Conservation (phyloP, 2,329 filamentous ascomycete genomes). For the Ophiognomonia clavigignenti-juglandacearum region DNA sequence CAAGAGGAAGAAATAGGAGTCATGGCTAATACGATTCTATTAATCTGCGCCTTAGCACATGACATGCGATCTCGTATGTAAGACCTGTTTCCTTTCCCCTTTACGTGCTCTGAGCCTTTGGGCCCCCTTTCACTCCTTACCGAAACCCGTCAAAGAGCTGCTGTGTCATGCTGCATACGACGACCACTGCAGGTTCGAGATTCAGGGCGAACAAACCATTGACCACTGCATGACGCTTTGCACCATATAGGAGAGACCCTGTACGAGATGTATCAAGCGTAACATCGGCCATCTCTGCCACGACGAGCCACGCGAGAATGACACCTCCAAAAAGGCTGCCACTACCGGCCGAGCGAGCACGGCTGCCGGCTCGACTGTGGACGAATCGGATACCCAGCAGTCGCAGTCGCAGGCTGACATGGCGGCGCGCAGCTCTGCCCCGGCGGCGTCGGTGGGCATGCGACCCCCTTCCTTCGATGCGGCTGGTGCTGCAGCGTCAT, state of each 20-base stretch:
- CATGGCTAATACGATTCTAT: conserved; percentile 41
- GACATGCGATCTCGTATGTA: conserved; percentile 84
- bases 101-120: conserved; percentile 16
- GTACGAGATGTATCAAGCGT: conserved; percentile 94
- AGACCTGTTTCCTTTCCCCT: conserved; percentile 25
- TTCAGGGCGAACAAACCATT: conserved; percentile 28
- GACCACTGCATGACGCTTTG: conserved; percentile 24
- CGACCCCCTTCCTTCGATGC: conserved; percentile 44
- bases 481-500: conserved; percentile 14
- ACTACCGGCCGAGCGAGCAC: conserved; percentile 49
- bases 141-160: conserved; percentile 22
- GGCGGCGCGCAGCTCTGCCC: conserved; percentile 33
- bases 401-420: conserved; percentile 42
- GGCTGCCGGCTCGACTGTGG: conserved; percentile 46
- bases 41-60: conserved; percentile 62
- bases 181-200: conserved; percentile 15
- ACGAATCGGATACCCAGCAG: conserved; percentile 54
- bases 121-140: conserved; percentile 16
- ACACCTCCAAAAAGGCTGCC: conserved; percentile 66
- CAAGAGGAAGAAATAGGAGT: conserved; percentile 13
- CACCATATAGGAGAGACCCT: conserved; percentile 75
- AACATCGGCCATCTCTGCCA: conserved; percentile 98
- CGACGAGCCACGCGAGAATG: conserved; percentile 87
- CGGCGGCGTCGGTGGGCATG: conserved; percentile 45
- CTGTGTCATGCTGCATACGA: conserved; percentile 16